Conservation (phyloP, 306 rosid genomes). For the Erythrophleum fordii region DNA sequence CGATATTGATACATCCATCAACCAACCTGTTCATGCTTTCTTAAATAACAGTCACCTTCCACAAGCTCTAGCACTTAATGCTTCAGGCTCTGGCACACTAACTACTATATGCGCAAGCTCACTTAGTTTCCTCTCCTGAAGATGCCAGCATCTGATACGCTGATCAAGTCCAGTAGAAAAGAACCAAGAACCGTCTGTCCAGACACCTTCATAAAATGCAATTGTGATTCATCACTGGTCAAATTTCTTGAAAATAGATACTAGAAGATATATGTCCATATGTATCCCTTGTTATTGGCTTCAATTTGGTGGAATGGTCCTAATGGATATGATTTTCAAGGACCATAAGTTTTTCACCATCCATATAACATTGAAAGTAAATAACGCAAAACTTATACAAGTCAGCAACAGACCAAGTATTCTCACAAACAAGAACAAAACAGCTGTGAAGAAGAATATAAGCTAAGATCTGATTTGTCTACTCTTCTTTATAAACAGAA, state of each 20-base stretch:
- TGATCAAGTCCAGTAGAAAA: slow-evolving; percentile 98
- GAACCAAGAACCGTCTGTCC: slow-evolving; percentile 98
- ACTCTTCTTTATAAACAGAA: slow-evolving; percentile 7
- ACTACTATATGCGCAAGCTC: slow-evolving; percentile 69
- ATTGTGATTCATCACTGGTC: slow-evolving; percentile 10
- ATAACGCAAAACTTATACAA: slow-evolving; percentile 7
- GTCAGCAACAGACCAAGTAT: slow-evolving; percentile 9
- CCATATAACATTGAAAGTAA: slow-evolving; percentile 2
- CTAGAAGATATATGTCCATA: not conserved
- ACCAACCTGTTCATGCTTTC: slow-evolving; percentile 19
- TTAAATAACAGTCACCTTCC: slow-evolving; percentile 59
- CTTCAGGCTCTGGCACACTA: slow-evolving; percentile 97
- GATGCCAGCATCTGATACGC: slow-evolving; percentile 88
- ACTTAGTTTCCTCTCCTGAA: slow-evolving; percentile 54
- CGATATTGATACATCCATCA: slow-evolving; percentile 27
- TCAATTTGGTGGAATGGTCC: slow-evolving; percentile 25
- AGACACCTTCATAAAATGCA: slow-evolving; percentile 68
- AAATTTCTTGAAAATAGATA: slow-evolving; percentile 25
- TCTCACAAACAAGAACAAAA: not conserved
- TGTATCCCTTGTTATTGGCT: slow-evolving; percentile 15
- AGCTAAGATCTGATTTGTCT: slow-evolving; percentile 1
- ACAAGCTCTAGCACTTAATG: slow-evolving; percentile 76
- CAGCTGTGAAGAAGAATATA: not conserved
- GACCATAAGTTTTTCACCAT: slow-evolving; percentile 2
- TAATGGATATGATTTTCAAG: slow-evolving; percentile 23